Evolutionary conservation across 2,329 filamentous ascomycete species (phyloP), one percentile per base, ranked within the genome.

Genomic region (Nemania sp.): DNA sequence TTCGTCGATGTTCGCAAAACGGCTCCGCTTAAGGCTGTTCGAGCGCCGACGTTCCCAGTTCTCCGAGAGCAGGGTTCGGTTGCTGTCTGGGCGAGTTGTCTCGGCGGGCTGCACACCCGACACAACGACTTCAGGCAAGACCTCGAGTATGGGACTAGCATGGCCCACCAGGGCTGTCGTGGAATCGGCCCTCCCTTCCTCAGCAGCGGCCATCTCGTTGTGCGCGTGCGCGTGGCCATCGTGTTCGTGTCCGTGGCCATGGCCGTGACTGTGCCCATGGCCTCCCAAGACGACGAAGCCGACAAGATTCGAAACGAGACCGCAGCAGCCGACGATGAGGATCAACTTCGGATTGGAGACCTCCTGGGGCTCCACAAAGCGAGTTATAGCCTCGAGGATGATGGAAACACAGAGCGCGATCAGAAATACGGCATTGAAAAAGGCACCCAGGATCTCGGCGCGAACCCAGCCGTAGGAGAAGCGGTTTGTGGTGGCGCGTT

Each of bases 401-500:
- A 99, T 99, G 52, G 94, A 96, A 58, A 99, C 83, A 78, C 95
- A 99, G 9, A 99, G 85, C 7, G 95, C 95, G 72, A 99, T 95
- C 46, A 99, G 83, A 80, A 99, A 99, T 47, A 98, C 94, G 67
- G 95, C 95, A 72, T 99, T 99, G 78, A 98, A 91, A 69, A 98
- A 88, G 49, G 95, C 95, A 72, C 95, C 95, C 5, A 99, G 83
- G 11, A 96, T 98, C 81, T 99, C 95, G 37, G 95, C 95, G 68
- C 95, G 91, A 81, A 98, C 90, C 91, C 93, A 99, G 59, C 95
- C 95, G 75, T 97, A 99, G 15, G 95, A 97, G 74, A 95, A 99
- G 75, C 90, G 91, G 71, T 96, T 93, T 9, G 92, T 96, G 0
- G 89, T 90, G 67, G 88, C 90, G 71, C 90, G 87, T 74, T 90